Evolutionary conservation across 495 filamentous ascomycete species (phyloP).

Genomic region (Penicillium verhagenii): DNA sequence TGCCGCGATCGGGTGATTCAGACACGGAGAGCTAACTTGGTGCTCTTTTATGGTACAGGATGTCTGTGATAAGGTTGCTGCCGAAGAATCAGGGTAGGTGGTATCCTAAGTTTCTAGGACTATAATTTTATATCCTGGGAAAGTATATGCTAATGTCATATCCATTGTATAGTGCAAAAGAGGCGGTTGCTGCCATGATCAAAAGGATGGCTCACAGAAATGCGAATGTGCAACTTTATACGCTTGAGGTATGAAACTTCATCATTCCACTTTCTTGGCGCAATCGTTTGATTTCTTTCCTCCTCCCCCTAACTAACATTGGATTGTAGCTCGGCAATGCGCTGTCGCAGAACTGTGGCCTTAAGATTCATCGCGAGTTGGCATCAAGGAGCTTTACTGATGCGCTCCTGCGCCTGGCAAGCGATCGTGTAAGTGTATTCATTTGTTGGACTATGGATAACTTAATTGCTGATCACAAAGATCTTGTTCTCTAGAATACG

Average conservation of each 20-base stretch:
- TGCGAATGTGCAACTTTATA: conserved; percentile 99
- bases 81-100: conserved; percentile 61
- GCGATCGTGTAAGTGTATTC: conserved; percentile 61
- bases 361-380: conserved; percentile 88
- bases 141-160: conserved; percentile 16
- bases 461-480: background rate
- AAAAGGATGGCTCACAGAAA: conserved; percentile 95
- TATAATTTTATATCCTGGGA: background rate
- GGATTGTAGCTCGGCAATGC: conserved; percentile 77
- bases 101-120: background rate
- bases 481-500: conserved; percentile 62
- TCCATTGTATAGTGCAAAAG: conserved; percentile 62
- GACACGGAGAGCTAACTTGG: conserved; percentile 19
- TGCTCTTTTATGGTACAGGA: conserved; percentile 50
- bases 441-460: background rate
- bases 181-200: conserved; percentile 91
- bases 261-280: background rate
- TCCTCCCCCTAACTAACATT: conserved; percentile 14
- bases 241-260: conserved; percentile 69
- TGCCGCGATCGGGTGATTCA: background rate
- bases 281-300: background rate
- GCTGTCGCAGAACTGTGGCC: conserved; percentile 91
- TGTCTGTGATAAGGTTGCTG: conserved; percentile 88
- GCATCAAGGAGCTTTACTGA: conserved; percentile 95
- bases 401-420: conserved; percentile 83